Evolutionary conservation across 2,329 filamentous ascomycete species (phyloP), one percentile per base, ranked within the genome.

Genomic region (Thielaviopsis punctulata): DNA sequence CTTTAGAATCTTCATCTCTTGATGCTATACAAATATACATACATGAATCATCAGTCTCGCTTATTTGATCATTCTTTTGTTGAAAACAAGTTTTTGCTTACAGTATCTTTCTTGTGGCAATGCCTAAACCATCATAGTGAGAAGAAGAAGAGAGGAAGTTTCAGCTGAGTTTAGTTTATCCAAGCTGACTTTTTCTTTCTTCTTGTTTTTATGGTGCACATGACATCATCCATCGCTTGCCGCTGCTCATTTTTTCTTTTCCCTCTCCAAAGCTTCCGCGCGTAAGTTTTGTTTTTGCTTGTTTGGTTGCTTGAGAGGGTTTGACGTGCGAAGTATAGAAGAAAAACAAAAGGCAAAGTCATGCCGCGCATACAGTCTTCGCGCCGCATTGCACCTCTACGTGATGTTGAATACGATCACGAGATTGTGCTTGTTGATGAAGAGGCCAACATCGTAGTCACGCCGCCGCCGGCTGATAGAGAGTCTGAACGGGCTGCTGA

Each of bases 381-480:
- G 57, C 77, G 77, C 60, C 76, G 78, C 60, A 73, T 69, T 36
- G 62, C 69, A 49, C 67, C 69, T 52, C 68, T 79, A 53, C 72
- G 73, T 62, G 76, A 80, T 57, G 68, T 66, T 62, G 77, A 82
- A 58, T 82, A 81, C 61, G 79, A 83, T 60, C 83, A 86, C 64
- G 79, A 81, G 63, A 88, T 89, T 61, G 67, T 63, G 58, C 75
- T 89, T 36, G 70, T 85, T 58, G 81, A 86, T 63, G 68, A 71
- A 52, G 69, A 69, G 60, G 56, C 33, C 18, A 47, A 10, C n/a
- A 39, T 15, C 13, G 27, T 39, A 8, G 25, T 8, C 6, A 27
- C 25, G 25, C 25, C 25, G 25, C 25, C 25, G 25, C 25, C 25
- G 25, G 5, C 25, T 10, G 10, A 27, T 10, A 27, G 10, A 5